Evolutionary conservation across 306 rosid species (phyloP).

Genomic region (Quercus berberidifolia): DNA sequence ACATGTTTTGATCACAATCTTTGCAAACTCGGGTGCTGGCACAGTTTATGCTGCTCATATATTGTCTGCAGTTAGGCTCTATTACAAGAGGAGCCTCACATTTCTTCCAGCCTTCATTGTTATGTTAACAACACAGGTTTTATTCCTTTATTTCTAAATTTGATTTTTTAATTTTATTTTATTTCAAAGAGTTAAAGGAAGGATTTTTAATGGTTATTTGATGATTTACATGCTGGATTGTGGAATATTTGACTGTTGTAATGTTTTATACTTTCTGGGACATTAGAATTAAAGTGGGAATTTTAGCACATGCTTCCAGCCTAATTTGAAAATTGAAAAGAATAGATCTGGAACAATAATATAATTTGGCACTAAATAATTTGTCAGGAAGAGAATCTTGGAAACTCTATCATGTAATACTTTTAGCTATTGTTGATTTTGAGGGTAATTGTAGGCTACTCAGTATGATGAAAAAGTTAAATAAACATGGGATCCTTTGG

Average conservation of each 20-base stretch:
- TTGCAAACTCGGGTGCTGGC: conserved; percentile 81
- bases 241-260: not conserved
- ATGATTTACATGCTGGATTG: not conserved
- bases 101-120: conserved; percentile 65
- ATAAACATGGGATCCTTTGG: not conserved
- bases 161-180: not conserved
- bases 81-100: conserved; percentile 50
- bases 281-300: not conserved
- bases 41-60: conserved; percentile 69
- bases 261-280: not conserved
- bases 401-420: not conserved
- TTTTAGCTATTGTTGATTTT: not conserved
- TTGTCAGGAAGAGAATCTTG: not conserved
- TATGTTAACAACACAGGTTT: conserved; percentile 88
- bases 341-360: not conserved
- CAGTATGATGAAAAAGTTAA: not conserved
- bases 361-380: not conserved
- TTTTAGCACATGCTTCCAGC: not conserved
- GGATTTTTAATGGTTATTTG: not conserved
- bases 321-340: not conserved
- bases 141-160: not conserved
- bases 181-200: not conserved
- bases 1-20: conserved; percentile 82
- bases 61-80: conserved; percentile 70
- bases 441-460: not conserved